A percentile compares a stretch with the other conserved stretches of the same genome.
Conservation (phyloP, 176 grass and related monocot species). For the Hordeum marinum region DNA sequence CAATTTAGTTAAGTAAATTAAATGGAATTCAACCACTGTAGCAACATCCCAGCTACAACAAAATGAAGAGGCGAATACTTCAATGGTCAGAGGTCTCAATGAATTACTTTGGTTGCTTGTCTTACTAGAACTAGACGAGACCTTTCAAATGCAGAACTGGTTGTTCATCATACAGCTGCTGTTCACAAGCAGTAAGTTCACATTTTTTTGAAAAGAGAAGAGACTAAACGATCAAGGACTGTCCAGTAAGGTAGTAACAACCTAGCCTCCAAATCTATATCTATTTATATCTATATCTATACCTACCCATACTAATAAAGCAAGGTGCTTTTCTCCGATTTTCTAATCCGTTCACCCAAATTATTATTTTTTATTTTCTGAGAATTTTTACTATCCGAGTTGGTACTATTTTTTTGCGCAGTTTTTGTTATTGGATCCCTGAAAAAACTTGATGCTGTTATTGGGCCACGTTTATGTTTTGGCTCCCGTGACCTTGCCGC, state of each 20-base stretch:
- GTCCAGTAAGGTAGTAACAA: neutral
- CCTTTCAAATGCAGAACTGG: neutral
- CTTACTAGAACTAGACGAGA: neutral
- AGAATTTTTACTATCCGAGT: too few species aligned
- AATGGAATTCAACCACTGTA: neutral
- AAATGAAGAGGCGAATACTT: neutral
- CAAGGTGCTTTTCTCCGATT: too few species aligned
- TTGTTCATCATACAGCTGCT: neutral
- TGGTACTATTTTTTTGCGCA: too few species aligned
- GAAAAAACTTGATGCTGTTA: too few species aligned
- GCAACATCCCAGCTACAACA: neutral
- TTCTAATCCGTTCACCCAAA: too few species aligned
- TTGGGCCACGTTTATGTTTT: too few species aligned
- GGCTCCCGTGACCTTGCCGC: too few species aligned
- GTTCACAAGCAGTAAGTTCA: neutral
- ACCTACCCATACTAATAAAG: too few species aligned
- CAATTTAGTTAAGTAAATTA: constrained; percentile 1
- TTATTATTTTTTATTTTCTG: too few species aligned
- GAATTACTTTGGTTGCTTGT: neutral
- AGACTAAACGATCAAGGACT: neutral
- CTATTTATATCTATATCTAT: too few species aligned
- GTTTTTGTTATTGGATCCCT: too few species aligned
- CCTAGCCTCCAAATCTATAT: neutral
- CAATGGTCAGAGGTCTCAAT: neutral
- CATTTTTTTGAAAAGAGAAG: neutral